Evolutionary conservation across 371 early-diverging fungal genomes (phyloP).

Genomic region (Mortierella sp.): DNA sequence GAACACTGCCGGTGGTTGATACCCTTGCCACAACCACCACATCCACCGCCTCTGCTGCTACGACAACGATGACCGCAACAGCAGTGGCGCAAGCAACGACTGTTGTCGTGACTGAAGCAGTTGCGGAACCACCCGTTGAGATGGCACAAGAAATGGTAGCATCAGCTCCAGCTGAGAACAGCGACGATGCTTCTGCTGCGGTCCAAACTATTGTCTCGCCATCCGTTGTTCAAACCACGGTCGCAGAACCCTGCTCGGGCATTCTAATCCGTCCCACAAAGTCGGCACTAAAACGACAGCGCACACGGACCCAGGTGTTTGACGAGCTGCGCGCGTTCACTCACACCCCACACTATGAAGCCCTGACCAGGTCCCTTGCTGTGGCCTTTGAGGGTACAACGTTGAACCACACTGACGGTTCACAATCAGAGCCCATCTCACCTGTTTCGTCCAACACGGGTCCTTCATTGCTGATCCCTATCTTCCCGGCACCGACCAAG

Average conservation of each 20-base stretch:
- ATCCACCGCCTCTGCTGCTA: neutral
- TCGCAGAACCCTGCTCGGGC: neutral
- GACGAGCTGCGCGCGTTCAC: constrained; percentile 42
- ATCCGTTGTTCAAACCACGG: neutral
- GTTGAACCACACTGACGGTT: constrained; percentile 8
- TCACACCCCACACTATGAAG: constrained; percentile 22
- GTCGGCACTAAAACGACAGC: constrained; percentile 32
- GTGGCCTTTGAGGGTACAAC: neutral
- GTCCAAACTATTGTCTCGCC: neutral
- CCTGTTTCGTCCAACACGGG: constrained; percentile 2
- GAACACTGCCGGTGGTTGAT: too few species aligned
- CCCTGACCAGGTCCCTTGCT: constrained; percentile 18
- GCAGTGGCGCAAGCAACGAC: constrained; percentile 3
- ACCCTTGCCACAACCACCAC: too few species aligned
- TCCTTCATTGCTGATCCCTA: constrained; percentile 17
- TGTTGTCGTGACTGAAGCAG: neutral
- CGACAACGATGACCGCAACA: neutral
- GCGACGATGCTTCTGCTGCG: neutral
- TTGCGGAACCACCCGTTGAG: neutral
- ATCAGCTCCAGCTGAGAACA: neutral
- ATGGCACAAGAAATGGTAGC: too few species aligned
- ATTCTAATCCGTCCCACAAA: constrained; percentile 23
- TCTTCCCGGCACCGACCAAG: constrained; percentile 25
- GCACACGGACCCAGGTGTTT: constrained; percentile 31
- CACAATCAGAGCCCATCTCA: constrained; percentile 36